Evolutionary conservation across 2,329 filamentous ascomycete genomes (phyloP).

Genomic region (Macrophomina phaseolina): DNA sequence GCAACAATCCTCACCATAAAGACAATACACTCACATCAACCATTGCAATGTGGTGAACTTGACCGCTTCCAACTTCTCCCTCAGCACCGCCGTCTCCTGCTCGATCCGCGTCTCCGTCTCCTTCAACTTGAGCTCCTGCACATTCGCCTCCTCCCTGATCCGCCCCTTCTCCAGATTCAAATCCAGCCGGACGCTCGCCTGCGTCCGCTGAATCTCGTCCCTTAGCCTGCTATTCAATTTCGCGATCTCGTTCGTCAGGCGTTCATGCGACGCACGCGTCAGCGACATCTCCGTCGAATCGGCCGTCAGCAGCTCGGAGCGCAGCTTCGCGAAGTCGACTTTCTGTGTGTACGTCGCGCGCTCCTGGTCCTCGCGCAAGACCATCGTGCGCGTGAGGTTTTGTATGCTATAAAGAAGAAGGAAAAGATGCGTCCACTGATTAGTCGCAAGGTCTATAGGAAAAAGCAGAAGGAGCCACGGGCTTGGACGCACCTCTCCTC

Average conservation of each 20-base stretch:
- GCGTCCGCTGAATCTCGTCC: slow-evolving; percentile 93
- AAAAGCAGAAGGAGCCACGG: too few species aligned
- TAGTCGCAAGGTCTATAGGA: too few species aligned
- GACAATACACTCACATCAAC: slow-evolving; percentile 76
- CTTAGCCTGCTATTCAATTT: slow-evolving; percentile 88
- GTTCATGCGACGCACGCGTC: slow-evolving; percentile 88
- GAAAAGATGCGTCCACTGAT: too few species aligned
- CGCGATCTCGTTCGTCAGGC: slow-evolving; percentile 90
- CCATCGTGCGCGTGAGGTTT: slow-evolving; percentile 97
- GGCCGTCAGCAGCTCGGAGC: slow-evolving; percentile 88
- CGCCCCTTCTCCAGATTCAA: slow-evolving; percentile 95
- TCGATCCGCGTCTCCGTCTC: slow-evolving; percentile 99
- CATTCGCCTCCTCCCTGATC: slow-evolving; percentile 93
- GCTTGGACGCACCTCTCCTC: slow-evolving; percentile 73
- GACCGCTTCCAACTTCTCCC: slow-evolving; percentile 93
- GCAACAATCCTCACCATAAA: neutral
- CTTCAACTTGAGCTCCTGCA: slow-evolving; percentile 97
- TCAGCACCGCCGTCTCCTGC: slow-evolving; percentile 88
- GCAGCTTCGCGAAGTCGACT: slow-evolving; percentile 96
- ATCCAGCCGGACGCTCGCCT: slow-evolving; percentile 89
- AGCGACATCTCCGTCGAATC: slow-evolving; percentile 90
- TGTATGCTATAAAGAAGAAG: slow-evolving; percentile 69
- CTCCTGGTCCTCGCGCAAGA: slow-evolving; percentile 89
- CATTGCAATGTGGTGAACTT: slow-evolving; percentile 98
- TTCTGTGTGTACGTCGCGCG: slow-evolving; percentile 82